Evolutionary conservation across 2,329 filamentous ascomycete species (phyloP).

Genomic region (Colletotrichum zoysiae): DNA sequence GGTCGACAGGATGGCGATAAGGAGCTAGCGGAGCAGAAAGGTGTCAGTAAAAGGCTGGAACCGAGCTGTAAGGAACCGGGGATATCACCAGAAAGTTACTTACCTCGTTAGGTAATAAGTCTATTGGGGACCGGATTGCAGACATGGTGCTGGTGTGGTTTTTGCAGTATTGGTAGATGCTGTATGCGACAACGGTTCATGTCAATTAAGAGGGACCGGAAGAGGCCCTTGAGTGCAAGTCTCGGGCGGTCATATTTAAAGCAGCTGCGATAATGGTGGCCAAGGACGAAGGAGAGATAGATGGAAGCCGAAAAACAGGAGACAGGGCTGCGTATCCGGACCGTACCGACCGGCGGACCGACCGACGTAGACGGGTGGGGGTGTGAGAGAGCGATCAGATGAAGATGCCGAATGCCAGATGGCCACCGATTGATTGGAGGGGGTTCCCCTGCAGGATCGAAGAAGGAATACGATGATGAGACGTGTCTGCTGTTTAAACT

Average conservation of each 20-base stretch:
- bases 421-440: neutral
- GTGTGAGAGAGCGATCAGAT: slow-evolving; percentile 3
- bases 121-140: slow-evolving; percentile 40
- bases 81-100: neutral
- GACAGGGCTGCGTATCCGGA: neutral
- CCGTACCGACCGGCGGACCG: neutral
- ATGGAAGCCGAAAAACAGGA: neutral
- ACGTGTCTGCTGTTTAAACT: slow-evolving; percentile 26
- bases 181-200: slow-evolving; percentile 14
- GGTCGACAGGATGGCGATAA: slow-evolving; percentile 62
- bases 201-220: slow-evolving; percentile 18
- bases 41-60: slow-evolving; percentile 6
- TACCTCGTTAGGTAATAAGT: slow-evolving; percentile 53
- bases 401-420: slow-evolving; percentile 36
- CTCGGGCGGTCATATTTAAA: slow-evolving; percentile 32
- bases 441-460: slow-evolving; percentile 1
- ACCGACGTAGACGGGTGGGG: too few relatives aligned
- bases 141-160: slow-evolving; percentile 27
- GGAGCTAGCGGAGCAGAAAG: slow-evolving; percentile 55
- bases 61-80: neutral
- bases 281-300: neutral
- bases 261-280: neutral
- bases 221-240: neutral
- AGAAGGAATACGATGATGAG: slow-evolving; percentile 7
- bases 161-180: neutral